Evolutionary conservation across 306 rosid genomes (phyloP).

Genomic region (Cucurbita maxima): DNA sequence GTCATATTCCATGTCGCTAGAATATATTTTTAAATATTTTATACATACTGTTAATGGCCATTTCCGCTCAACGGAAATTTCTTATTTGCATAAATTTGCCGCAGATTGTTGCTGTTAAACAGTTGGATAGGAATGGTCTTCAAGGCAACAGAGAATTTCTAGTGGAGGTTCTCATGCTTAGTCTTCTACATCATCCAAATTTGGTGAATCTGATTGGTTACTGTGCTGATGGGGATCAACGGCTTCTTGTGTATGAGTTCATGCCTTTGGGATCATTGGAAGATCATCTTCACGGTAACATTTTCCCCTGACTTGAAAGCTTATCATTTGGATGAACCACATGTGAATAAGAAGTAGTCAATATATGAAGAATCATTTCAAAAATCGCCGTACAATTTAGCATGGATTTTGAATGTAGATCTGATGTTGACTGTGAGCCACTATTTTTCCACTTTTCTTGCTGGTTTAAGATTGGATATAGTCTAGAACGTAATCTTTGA

Average conservation of each 20-base stretch:
- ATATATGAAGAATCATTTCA: background rate
- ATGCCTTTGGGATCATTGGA: conserved; percentile 76
- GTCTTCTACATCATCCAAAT: conserved; percentile 78
- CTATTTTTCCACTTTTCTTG: background rate
- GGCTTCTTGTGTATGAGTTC: conserved; percentile 85
- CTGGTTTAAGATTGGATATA: background rate
- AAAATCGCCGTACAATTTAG: background rate
- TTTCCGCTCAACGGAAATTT: background rate
- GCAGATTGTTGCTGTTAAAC: conserved; percentile 88
- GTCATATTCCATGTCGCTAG: background rate
- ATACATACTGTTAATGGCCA: too few relatives aligned
- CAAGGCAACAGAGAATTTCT: conserved; percentile 90
- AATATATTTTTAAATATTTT: too few relatives aligned
- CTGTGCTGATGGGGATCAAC: conserved; percentile 91
- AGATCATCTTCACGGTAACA: conserved; percentile 76
- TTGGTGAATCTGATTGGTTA: conserved; percentile 77
- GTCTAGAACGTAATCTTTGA: background rate
- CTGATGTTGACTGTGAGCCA: background rate
- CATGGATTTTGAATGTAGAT: background rate
- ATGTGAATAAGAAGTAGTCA: background rate
- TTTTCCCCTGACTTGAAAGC: conserved; percentile 4
- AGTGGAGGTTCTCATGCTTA: conserved; percentile 91
- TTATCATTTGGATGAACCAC: background rate
- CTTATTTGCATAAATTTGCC: conserved; percentile 4
- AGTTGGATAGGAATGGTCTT: conserved; percentile 82